phyloP scores from a whole-genome alignment of 2,329 filamentous ascomycete species.

The Talaromyces sp. region DNA sequence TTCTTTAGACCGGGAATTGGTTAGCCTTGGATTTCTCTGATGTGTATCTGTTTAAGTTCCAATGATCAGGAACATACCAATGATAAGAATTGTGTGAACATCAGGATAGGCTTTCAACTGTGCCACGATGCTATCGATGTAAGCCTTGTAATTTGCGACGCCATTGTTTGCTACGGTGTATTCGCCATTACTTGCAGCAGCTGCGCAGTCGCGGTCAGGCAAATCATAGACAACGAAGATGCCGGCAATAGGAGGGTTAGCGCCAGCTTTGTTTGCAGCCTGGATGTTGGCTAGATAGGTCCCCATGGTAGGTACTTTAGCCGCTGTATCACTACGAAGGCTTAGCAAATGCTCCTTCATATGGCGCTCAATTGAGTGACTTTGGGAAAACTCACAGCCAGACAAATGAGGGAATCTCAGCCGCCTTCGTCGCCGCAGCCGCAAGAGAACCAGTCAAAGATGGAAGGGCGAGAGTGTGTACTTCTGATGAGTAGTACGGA shows the following conservation, averaged over 20 bases:
- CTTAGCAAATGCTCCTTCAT: background rate
- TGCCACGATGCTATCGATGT: slow-evolving; percentile 52
- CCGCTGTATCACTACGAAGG: slow-evolving; percentile 39
- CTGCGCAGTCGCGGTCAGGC: slow-evolving; percentile 60
- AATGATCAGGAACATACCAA: slow-evolving; percentile 33
- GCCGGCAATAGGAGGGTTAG: slow-evolving; percentile 43
- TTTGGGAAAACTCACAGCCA: slow-evolving; percentile 45
- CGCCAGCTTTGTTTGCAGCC: slow-evolving; percentile 45
- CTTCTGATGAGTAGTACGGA: slow-evolving; percentile 50
- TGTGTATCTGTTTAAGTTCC: background rate
- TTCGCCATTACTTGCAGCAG: slow-evolving; percentile 60
- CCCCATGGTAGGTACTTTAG: slow-evolving; percentile 47
- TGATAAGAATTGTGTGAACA: slow-evolving; percentile 46
- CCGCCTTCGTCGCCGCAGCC: slow-evolving; percentile 48
- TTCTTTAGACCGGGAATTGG: slow-evolving; percentile 39
- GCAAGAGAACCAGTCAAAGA: slow-evolving; percentile 51
- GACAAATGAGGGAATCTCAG: slow-evolving; percentile 48
- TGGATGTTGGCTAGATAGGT: slow-evolving; percentile 46
- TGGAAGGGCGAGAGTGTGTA: slow-evolving; percentile 55
- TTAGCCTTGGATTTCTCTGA: background rate
- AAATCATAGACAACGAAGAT: slow-evolving; percentile 60
- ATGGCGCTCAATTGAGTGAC: background rate
- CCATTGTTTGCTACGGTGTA: slow-evolving; percentile 51
- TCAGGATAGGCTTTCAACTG: slow-evolving; percentile 52
- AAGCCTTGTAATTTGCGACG: slow-evolving; percentile 48